These are phyloP conservation scores for Termitomyces sp. DNA, from an alignment of 768 basidiomycete genomes.

Conservation along the genomic window DNA sequence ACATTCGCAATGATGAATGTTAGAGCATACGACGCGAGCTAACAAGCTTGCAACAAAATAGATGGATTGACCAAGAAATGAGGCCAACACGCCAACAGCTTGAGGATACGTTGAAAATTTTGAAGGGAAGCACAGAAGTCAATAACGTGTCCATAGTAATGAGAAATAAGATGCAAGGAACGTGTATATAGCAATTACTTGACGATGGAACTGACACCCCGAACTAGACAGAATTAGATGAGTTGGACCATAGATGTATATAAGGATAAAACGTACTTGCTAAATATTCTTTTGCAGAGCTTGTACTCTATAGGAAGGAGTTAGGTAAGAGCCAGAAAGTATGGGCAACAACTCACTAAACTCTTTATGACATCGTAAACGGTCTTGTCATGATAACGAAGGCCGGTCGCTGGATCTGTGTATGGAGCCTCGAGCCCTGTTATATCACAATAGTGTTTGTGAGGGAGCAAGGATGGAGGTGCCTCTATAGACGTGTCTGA, in stretches of 20 bases:
- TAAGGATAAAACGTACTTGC: conserved; percentile 37
- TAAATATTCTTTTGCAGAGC: conserved; percentile 73
- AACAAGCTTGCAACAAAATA: not conserved
- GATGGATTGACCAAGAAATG: not conserved
- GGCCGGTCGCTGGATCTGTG: conserved; percentile 73
- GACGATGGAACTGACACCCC: conserved; percentile 45
- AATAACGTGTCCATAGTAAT: not conserved
- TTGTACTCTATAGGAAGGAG: conserved; percentile 41
- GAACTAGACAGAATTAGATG: conserved; percentile 12
- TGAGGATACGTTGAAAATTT: not conserved
- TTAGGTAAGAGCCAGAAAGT: not conserved
- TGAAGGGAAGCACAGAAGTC: not conserved
- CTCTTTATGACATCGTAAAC: conserved; percentile 80
- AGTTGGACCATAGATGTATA: not conserved
- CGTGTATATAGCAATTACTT: conserved; percentile 19
- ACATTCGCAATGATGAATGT: not conserved
- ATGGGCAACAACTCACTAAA: conserved; percentile 38
- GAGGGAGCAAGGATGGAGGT: conserved; percentile 75
- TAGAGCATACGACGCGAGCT: not conserved
- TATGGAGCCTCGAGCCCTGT: conserved; percentile 84
- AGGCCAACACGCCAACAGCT: not conserved
- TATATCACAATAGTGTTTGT: conserved; percentile 78
- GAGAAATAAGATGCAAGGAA: not conserved
- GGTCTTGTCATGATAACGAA: conserved; percentile 82
- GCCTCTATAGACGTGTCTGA: conserved; percentile 80